Evolutionary conservation across 129 eudicot genomes (phyloP).

Genomic region (Arctium lappa): DNA sequence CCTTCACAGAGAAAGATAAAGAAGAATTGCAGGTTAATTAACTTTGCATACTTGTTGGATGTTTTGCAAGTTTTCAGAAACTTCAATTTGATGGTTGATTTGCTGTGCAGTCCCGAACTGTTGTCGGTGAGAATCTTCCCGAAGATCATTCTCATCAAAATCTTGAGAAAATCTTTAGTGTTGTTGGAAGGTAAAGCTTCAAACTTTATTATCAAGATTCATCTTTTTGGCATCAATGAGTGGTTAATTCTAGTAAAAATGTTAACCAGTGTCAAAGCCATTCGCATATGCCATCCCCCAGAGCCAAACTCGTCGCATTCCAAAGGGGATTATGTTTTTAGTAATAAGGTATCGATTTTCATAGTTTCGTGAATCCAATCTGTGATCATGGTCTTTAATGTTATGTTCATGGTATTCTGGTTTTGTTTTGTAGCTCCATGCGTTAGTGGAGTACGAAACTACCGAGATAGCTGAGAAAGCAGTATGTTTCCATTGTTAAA

Average conservation of each 20-base stretch:
- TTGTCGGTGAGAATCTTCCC: constrained; percentile 89
- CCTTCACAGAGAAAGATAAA: constrained; percentile 71
- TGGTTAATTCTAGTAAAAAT: not conserved
- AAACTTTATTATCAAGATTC: not conserved
- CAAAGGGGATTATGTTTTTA: constrained; percentile 57
- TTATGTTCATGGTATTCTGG: not conserved
- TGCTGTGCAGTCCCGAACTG: constrained; percentile 62
- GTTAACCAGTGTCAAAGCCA: constrained; percentile 69
- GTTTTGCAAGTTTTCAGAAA: not conserved
- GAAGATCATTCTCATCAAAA: constrained; percentile 98
- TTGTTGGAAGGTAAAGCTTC: constrained; percentile 69
- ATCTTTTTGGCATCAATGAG: not conserved
- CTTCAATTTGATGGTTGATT: not conserved
- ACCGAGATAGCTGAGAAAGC: constrained; percentile 83
- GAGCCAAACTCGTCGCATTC: constrained; percentile 62
- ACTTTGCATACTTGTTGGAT: not conserved
- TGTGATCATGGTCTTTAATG: not conserved
- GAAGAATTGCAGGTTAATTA: constrained; percentile 74
- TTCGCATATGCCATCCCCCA: constrained; percentile 88
- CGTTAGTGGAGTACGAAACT: constrained; percentile 79
- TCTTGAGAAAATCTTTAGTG: constrained; percentile 85
- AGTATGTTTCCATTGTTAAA: constrained; percentile 38
- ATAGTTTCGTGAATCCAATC: not conserved
- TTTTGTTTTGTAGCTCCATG: constrained; percentile 67
- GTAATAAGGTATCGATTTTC: constrained; percentile 59